Evolutionary conservation across 768 basidiomycete genomes (phyloP).

Genomic region (Agaricus bisporus): DNA sequence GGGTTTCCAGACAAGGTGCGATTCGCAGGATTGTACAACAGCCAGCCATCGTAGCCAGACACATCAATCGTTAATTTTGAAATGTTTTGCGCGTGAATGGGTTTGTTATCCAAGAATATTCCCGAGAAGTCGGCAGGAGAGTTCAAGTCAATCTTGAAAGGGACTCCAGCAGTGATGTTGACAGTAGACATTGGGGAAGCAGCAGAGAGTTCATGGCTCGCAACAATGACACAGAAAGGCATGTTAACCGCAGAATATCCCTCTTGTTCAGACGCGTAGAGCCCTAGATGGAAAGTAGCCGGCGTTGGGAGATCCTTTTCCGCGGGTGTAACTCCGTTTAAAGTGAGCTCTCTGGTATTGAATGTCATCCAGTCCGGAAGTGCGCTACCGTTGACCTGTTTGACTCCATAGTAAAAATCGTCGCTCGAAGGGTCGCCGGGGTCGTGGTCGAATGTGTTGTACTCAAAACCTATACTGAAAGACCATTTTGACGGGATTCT

Average conservation of each 20-base stretch:
- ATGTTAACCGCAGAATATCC: slow-evolving; percentile 61
- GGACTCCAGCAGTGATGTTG: slow-evolving; percentile 58
- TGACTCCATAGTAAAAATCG: slow-evolving; percentile 56
- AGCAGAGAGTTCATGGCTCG: slow-evolving; percentile 61
- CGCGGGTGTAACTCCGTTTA: slow-evolving; percentile 71
- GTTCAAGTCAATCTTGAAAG: slow-evolving; percentile 45
- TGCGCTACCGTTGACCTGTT: slow-evolving; percentile 58
- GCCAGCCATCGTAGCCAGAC: slow-evolving; percentile 47
- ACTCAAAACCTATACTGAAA: slow-evolving; percentile 81
- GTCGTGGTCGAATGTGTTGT: slow-evolving; percentile 49
- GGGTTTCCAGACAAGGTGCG: slow-evolving; percentile 61
- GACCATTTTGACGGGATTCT: slow-evolving; percentile 81
- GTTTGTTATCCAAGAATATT: slow-evolving; percentile 54
- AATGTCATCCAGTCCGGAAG: slow-evolving; percentile 77
- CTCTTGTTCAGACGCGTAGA: slow-evolving; percentile 67
- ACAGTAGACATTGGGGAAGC: slow-evolving; percentile 49
- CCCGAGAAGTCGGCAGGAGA: slow-evolving; percentile 58
- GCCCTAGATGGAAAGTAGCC: slow-evolving; percentile 39
- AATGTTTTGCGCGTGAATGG: slow-evolving; percentile 56
- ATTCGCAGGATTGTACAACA: slow-evolving; percentile 50
- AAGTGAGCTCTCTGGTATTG: slow-evolving; percentile 58
- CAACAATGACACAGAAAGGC: slow-evolving; percentile 62
- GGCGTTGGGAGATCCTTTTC: slow-evolving; percentile 32
- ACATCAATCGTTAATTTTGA: slow-evolving; percentile 52
- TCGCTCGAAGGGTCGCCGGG: slow-evolving; percentile 14